Evolutionary conservation across 192 early-diverging fungal genomes (phyloP).

Genomic region (Coemansia sp.): DNA sequence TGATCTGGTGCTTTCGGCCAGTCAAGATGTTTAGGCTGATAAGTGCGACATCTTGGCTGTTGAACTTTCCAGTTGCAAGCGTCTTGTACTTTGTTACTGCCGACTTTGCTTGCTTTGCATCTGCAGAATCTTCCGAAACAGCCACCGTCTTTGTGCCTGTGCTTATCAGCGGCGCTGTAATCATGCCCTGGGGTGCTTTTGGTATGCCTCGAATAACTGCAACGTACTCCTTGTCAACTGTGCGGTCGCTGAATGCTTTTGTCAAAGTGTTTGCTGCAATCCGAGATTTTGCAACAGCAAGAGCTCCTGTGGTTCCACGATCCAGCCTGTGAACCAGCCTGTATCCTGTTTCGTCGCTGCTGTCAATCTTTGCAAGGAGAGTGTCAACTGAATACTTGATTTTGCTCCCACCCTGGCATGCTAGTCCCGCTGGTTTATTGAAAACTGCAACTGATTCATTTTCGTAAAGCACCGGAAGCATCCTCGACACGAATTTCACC

Average conservation of each 20-base stretch:
- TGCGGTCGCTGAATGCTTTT: slow-evolving; percentile 22
- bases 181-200: background rate
- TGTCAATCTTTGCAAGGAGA: slow-evolving; percentile 17
- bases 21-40: slow-evolving; percentile 31
- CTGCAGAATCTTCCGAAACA: background rate
- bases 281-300: slow-evolving; percentile 24
- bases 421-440: slow-evolving; percentile 23
- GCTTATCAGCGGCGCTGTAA: slow-evolving; percentile 14
- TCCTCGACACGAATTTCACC: slow-evolving; percentile 2
- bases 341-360: slow-evolving; percentile 9
- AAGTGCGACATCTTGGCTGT: background rate
- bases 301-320: slow-evolving; percentile 29
- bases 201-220: slow-evolving; percentile 28
- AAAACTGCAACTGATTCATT: slow-evolving; percentile 21
- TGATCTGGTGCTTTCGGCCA: slow-evolving; percentile 46
- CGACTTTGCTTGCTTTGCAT: slow-evolving; percentile 6
- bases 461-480: slow-evolving; percentile 22
- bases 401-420: slow-evolving; percentile 34
- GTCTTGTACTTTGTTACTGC: slow-evolving; percentile 25
- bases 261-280: slow-evolving; percentile 17
- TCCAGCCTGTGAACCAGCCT: slow-evolving; percentile 38
- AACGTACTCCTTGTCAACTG: slow-evolving; percentile 23
- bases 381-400: slow-evolving; percentile 20
- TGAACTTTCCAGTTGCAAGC: slow-evolving; percentile 12
- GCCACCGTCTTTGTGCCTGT: background rate